Base-by-base conservation (phyloP, 1,284 basidiomycete genomes). In the Cutaneotrichosporon sp. region DNA sequence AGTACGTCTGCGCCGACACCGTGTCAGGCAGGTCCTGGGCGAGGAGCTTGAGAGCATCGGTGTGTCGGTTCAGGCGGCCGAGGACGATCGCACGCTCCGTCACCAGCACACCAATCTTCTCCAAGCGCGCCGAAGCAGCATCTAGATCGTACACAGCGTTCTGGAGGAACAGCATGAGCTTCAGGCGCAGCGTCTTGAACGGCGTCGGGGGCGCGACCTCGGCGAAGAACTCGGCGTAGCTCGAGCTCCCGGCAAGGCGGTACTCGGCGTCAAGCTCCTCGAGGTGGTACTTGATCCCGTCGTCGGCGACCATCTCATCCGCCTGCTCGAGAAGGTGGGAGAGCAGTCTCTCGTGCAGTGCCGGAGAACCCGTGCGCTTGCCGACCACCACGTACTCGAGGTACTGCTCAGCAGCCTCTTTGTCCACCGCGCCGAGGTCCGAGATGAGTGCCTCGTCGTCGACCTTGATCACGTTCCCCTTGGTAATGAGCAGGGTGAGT, bases 41-140 rank as follows among this genome's bases (percentile, higher is more conserved):
- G 9, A 97, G 85, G 1, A 86, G 83, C 8, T 85, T 80, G 1
- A 96, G 84, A 0, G 89, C 90, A 31, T 83, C 81, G 8, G 83
- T 85, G 72, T 92, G 87, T 55, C 88, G 83, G 13, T 84, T 85
- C 5, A 87, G 84, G 83, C 91, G 91, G 11, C 90, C 91, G 64
- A 91, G 85, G 2, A 95, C 81, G 40, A 96, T 86, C 0, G 90
- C 90, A 26, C 88, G 77, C 75, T 96, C 93, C 16, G 91, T 83
- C 36, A 82, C 82, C 2, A 95, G 82, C 8, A 77, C 82, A 58
- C 82, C 78, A 14, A 60, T 53, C 11, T 83, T 80, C 34, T 82
- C 75, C 9, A 92, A 76, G 26, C 83, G 81, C 26, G 80, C 71
- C 22, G 83, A 82, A 4, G 90, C 82, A 0, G 70, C 64, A 4